phyloP scores from a whole-genome alignment of 768 basidiomycete genomes.

The Suillus discolor region DNA sequence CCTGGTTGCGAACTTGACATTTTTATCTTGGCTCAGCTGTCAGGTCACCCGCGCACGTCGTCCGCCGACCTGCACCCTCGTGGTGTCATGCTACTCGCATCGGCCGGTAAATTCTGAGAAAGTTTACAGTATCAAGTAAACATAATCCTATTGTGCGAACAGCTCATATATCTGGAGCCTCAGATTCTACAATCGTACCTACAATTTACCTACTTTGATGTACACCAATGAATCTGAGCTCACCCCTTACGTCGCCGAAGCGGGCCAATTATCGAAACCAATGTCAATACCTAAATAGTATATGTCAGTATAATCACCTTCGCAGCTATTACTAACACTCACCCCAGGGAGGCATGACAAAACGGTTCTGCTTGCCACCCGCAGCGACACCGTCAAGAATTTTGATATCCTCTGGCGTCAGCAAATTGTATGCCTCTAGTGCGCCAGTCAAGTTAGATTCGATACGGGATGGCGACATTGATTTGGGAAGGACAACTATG shows the following conservation, averaged over 20 bases:
- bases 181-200: neutral
- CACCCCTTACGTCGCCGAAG: neutral
- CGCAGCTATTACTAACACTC: conserved; percentile 30
- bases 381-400: conserved; percentile 57
- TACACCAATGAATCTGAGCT: neutral
- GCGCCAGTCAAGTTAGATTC: conserved; percentile 57
- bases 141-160: neutral
- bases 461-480: conserved; percentile 72
- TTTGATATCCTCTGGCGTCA: conserved; percentile 54
- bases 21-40: neutral
- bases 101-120: neutral
- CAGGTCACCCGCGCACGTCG: neutral
- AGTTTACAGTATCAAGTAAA: neutral
- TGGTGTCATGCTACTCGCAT: neutral
- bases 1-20: neutral
- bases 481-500: conserved; percentile 73
- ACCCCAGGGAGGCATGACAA: conserved; percentile 73
- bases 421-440: conserved; percentile 45
- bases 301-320: conserved; percentile 16
- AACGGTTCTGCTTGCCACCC: conserved; percentile 67
- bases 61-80: neutral
- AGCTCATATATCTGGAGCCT: neutral
- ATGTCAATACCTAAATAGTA: conserved; percentile 54
- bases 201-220: neutral
- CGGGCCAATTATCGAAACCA: conserved; percentile 67